phyloP scores from a whole-genome alignment of 345 rosid species.

The Eucalyptus regnans region DNA sequence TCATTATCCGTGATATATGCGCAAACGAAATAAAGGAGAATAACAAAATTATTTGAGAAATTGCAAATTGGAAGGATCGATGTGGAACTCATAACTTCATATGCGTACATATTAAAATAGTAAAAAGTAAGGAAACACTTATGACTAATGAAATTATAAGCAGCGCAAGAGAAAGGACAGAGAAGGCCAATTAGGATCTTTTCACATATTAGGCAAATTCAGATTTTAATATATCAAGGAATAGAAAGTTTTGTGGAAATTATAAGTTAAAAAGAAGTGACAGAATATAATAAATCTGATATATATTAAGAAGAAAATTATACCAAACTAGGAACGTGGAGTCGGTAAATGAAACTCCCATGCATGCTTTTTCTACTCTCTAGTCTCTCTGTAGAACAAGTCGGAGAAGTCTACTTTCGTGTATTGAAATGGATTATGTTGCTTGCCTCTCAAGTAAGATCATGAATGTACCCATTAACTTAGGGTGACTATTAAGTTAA shows the following conservation, averaged over 20 bases:
- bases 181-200: not conserved
- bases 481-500: not conserved
- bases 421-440: not conserved
- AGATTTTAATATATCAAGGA: not conserved
- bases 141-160: not conserved
- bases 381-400: not conserved
- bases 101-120: not conserved
- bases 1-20: rapidly evolving
- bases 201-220: not conserved
- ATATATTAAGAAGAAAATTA: not conserved
- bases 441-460: not conserved
- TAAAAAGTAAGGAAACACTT: not conserved
- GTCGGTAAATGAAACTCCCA: not conserved
- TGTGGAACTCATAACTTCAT: not conserved
- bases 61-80: not conserved
- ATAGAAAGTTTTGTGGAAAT: not conserved
- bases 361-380: not conserved
- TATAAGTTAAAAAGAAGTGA: not conserved
- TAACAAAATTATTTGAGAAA: not conserved
- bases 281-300: not conserved
- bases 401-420: not conserved
- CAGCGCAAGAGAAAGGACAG: not conserved
- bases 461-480: not conserved
- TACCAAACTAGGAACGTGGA: not conserved
- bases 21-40: not conserved